Conservation (phyloP, 192 early-diverging fungal species). For the Linnemannia exigua region DNA sequence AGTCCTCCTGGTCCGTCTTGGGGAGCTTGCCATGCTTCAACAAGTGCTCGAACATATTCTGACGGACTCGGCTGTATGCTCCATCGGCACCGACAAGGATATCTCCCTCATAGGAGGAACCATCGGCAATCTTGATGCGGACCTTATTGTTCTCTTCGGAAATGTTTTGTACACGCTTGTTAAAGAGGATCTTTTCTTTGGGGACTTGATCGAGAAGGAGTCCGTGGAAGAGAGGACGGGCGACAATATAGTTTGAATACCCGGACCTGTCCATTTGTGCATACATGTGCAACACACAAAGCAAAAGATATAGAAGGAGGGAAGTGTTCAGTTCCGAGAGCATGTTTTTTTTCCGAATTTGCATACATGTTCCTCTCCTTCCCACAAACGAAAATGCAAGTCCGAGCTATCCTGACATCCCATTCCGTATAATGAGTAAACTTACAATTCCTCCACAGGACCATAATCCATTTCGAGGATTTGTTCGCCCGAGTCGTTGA, state of each 20-base stretch:
- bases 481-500: no score
- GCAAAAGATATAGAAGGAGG: no score
- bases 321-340: no score
- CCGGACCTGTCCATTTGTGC: no score
- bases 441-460: no score
- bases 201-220: background rate
- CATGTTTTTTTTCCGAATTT: no score
- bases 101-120: conserved; percentile 7
- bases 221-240: background rate
- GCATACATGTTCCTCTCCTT: no score
- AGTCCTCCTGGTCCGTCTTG: background rate
- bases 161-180: background rate
- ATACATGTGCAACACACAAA: no score
- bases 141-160: background rate
- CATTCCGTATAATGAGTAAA: no score
- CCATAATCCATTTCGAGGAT: no score
- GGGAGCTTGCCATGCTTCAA: background rate
- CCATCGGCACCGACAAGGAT: conserved; percentile 26
- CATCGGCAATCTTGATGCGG: background rate
- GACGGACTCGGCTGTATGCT: conserved; percentile 11
- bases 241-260: background rate
- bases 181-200: background rate
- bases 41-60: background rate
- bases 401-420: no score
- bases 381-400: no score